Evolutionary conservation across 2,329 filamentous ascomycete genomes (phyloP).

Genomic region (Nemania sp.): DNA sequence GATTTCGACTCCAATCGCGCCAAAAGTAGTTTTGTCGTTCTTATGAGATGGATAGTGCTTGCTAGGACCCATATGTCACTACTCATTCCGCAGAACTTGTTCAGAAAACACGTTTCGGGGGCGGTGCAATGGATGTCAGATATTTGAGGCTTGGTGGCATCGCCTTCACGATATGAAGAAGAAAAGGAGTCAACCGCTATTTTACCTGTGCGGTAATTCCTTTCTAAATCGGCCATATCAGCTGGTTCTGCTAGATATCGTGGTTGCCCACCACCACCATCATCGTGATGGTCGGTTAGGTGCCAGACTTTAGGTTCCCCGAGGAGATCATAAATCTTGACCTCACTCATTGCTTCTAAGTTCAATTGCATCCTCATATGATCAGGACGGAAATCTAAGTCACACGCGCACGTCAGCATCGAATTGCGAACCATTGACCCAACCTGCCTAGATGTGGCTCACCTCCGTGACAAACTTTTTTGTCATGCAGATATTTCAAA

Average conservation of each 20-base stretch:
- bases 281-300: neutral
- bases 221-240: neutral
- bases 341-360: neutral
- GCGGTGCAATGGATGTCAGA: conserved; percentile 8
- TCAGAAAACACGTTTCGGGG: conserved; percentile 13
- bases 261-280: neutral
- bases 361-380: conserved; percentile 19
- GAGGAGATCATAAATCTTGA: conserved; percentile 3
- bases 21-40: conserved; percentile 4
- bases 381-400: conserved; percentile 16
- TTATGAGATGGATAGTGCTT: conserved; percentile 14
- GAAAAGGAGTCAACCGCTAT: conserved; percentile 17
- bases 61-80: conserved; percentile 22
- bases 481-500: conserved; percentile 13
- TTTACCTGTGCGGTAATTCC: conserved; percentile 9
- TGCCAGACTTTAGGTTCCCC: conserved; percentile 9
- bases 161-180: neutral
- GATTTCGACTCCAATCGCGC: conserved; percentile 6
- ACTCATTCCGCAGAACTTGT: neutral
- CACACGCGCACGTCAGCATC: neutral
- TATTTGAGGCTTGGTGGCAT: neutral
- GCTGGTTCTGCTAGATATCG: conserved; percentile 11
- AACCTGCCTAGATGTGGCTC: neutral
- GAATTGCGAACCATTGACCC: neutral
- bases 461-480: conserved; percentile 20